Base-by-base conservation (phyloP, 257 asterid genomes). In the Solanum bulbocastanum region DNA sequence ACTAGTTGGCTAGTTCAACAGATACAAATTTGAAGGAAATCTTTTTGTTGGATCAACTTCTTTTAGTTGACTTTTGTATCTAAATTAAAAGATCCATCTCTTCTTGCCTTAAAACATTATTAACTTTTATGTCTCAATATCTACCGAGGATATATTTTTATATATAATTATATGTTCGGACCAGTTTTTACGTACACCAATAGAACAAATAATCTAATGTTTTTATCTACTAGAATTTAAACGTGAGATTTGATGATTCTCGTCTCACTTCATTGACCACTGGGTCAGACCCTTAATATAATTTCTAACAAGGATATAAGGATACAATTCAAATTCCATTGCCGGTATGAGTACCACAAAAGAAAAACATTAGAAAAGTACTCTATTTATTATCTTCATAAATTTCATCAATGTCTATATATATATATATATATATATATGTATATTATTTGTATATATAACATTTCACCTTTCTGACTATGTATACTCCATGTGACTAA, bases 131-230 rank as follows among this genome's bases (percentile, higher is more conserved):
- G 6, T 69, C 23, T 32, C n/a, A 71, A 16, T 15, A 32, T 71
- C 42, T 71, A 16, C 32, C 14, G 1, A 71, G n/a, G 42, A 0
- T 32, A 8, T 14, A 7, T 7, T 2, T 66, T 12, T 66, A 58
- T 13, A 0, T 69, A 69, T 15, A 32, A 30, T 6, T 1, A 15
- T 30, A 1, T 15, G 6, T 66, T 13, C 1, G 9, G 8, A 0
- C 1, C 5, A 66, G 0, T 25, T 5, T 66, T 66, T 30, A 3
- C 1, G 4, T 25, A 27, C 0, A 68, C 0, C 1, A 10, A 62
- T 62, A 23, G 5, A 10, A 62, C 0, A n/a, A 23, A n/a, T 1
- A 0, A 1, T 56, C 66, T 20, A 56, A 20, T 56, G 0, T 56
- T 20, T 56, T 56, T 56, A 1, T 56, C 11, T 7, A n/a, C 4